phyloP scores from a whole-genome alignment of 345 rosid genomes.

The Lenwebbia sp. region DNA sequence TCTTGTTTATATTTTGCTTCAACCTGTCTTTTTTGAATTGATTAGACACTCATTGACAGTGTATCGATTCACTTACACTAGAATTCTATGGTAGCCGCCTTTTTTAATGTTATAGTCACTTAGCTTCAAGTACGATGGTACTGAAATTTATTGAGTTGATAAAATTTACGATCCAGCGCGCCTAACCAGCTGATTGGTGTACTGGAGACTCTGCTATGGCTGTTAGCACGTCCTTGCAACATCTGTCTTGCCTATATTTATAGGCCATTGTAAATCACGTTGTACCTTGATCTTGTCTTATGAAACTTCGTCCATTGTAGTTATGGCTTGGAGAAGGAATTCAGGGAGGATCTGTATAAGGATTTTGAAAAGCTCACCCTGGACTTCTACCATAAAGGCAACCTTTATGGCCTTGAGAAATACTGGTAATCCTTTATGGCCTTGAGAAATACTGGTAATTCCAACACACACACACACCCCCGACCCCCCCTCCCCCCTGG shows the following conservation, averaged over 20 bases:
- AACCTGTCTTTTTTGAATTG: background rate
- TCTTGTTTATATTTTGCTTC: background rate
- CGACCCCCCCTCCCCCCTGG: too few relatives aligned
- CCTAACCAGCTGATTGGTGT: background rate
- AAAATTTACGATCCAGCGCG: background rate
- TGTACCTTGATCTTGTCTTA: background rate
- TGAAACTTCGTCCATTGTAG: slow-evolving; percentile 22
- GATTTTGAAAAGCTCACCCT: slow-evolving; percentile 84
- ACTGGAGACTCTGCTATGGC: background rate
- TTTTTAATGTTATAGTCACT: background rate
- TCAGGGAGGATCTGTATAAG: slow-evolving; percentile 58
- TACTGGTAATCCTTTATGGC: slow-evolving; percentile 86
- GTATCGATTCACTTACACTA: background rate
- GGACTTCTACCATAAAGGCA: slow-evolving; percentile 70
- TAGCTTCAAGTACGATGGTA: background rate
- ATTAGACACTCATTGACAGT: background rate
- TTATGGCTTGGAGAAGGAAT: slow-evolving; percentile 88
- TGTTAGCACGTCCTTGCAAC: background rate
- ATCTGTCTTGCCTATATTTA: background rate
- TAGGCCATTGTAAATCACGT: background rate
- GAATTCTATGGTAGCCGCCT: background rate
- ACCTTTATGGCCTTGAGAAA: slow-evolving; percentile 89
- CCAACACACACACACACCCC: too few relatives aligned
- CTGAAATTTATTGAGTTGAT: background rate
- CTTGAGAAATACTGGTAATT: slow-evolving; percentile 92